Conservation (phyloP, 208 protist genomes). For the Balamuthia mandrillaris region DNA sequence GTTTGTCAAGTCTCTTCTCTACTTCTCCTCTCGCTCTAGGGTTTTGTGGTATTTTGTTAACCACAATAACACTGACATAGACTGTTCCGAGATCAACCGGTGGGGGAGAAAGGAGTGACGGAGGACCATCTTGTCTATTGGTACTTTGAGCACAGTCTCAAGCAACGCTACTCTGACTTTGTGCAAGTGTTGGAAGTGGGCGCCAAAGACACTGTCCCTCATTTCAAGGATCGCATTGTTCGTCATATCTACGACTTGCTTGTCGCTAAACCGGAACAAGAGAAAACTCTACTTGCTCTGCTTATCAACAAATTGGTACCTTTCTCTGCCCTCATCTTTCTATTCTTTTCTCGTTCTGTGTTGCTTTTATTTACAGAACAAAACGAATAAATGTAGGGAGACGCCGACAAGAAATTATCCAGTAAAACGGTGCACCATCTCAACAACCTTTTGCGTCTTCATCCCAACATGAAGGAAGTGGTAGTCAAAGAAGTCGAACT, state of each 20-base stretch:
- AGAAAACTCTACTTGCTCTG: constrained; percentile 42
- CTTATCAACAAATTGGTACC: constrained; percentile 60
- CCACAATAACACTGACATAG: too few species aligned
- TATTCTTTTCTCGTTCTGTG: too few species aligned
- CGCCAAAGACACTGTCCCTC: constrained; percentile 12
- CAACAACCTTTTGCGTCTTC: constrained; percentile 5
- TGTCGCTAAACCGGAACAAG: constrained; percentile 44
- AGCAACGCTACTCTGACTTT: constrained; percentile 21
- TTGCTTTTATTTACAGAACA: too few species aligned
- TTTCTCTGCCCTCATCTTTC: too few species aligned
- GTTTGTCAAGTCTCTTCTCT: neutral
- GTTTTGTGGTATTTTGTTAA: too few species aligned
- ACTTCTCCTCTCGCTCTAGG: too few species aligned
- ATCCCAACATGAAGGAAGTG: constrained; percentile 54
- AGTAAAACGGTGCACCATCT: constrained; percentile 41
- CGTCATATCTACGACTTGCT: constrained; percentile 39
- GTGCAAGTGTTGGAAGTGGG: neutral
- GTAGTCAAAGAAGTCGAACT: constrained; percentile 52
- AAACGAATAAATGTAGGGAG: too few species aligned
- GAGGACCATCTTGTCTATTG: neutral
- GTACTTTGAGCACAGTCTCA: constrained; percentile 43
- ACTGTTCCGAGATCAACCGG: neutral
- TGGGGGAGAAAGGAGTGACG: neutral
- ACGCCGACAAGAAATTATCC: constrained; percentile 47
- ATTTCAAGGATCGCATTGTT: neutral